These are phyloP conservation scores for Pseudocercospora vitis DNA, from an alignment of 2,329 filamentous ascomycete genomes.

Conservation along the genomic window DNA sequence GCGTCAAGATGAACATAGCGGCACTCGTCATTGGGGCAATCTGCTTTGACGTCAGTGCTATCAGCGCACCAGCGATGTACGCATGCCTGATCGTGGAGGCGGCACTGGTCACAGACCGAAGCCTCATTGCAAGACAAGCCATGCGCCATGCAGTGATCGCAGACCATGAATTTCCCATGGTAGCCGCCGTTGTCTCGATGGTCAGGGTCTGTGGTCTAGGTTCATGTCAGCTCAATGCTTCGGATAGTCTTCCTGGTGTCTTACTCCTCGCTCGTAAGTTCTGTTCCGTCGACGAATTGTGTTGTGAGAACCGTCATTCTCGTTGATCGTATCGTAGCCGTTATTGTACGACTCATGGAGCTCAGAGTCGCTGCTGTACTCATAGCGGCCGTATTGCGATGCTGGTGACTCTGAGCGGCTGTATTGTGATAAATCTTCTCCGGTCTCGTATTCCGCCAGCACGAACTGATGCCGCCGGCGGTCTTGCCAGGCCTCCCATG, in stretches of 20 bases:
- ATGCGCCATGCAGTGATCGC: constrained; percentile 21
- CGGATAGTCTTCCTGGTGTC: background rate
- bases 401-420: too few species aligned
- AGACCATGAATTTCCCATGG: constrained; percentile 20
- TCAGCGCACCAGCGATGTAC: constrained; percentile 9
- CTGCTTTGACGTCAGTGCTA: background rate
- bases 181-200: background rate
- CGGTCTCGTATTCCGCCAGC: background rate
- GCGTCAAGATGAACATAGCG: background rate
- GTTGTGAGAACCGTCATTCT: too few species aligned
- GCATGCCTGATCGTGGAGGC: constrained; percentile 3
- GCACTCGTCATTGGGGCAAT: background rate
- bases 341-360: too few species aligned
- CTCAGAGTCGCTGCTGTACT: too few species aligned
- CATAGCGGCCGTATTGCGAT: too few species aligned
- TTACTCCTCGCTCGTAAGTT: background rate
- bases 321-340: too few species aligned
- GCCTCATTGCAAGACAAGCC: constrained; percentile 20
- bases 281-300: too few species aligned
- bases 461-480: background rate
- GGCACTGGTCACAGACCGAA: constrained; percentile 22
- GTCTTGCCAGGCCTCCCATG: background rate
- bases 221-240: background rate
- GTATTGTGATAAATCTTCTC: too few species aligned
- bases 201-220: background rate